Percentiles rank a stretch among this genome's conserved stretches.
phyloP scores from a whole-genome alignment of 2,329 filamentous ascomycete species.

The Gaeumannomyces tritici region DNA sequence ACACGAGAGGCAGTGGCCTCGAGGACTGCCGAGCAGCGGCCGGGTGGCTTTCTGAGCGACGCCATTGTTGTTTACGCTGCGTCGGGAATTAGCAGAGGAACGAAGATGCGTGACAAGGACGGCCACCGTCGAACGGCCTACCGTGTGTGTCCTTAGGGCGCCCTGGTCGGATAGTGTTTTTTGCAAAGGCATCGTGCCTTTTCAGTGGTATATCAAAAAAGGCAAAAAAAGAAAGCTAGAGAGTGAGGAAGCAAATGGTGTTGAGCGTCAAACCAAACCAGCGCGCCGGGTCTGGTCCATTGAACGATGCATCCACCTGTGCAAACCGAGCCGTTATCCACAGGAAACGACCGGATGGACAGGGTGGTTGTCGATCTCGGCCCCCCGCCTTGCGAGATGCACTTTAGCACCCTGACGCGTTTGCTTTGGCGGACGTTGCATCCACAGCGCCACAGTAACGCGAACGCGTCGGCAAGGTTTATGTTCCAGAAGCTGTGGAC shows the following conservation, averaged over 20 bases:
- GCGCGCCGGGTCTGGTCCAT: neutral
- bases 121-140: neutral
- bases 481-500: neutral
- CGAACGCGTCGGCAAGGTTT: neutral
- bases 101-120: neutral
- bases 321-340: neutral
- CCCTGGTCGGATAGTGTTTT: conserved; percentile 31
- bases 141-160: neutral
- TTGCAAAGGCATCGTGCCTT: conserved; percentile 25
- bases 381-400: neutral
- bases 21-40: conserved; percentile 24
- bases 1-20: conserved; percentile 37
- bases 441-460: neutral
- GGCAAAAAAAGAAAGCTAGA: neutral
- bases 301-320: neutral
- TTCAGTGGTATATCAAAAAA: neutral
- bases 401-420: conserved; percentile 2
- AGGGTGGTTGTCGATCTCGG: neutral
- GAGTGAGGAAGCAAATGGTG: neutral
- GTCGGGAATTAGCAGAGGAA: conserved; percentile 12
- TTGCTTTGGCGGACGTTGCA: neutral
- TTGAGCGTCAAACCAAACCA: neutral
- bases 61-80: conserved; percentile 37
- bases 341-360: neutral
- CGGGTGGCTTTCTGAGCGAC: conserved; percentile 43